phyloP scores from a whole-genome alignment of 1,284 basidiomycete genomes.

The Moesziomyces sp. region DNA sequence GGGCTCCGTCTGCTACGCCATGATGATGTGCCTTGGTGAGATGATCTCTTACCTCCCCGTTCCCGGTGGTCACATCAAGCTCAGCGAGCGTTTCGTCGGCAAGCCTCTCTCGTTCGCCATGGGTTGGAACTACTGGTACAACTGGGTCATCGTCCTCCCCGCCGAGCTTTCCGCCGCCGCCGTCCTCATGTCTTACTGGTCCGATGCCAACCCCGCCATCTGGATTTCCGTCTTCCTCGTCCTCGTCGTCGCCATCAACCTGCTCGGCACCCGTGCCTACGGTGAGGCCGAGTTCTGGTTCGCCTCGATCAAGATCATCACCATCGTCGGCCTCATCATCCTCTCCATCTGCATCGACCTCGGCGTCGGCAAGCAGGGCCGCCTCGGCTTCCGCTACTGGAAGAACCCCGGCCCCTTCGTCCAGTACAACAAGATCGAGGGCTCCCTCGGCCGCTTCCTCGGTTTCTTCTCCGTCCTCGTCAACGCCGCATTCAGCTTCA shows the following conservation, averaged over 20 bases:
- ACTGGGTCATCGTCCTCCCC: conserved; percentile 73
- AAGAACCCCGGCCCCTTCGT: conserved; percentile 69
- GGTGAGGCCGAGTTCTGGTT: conserved; percentile 70
- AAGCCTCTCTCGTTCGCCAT: conserved; percentile 75
- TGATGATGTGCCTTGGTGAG: conserved; percentile 70
- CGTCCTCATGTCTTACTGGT: conserved; percentile 82
- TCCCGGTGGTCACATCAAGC: conserved; percentile 79
- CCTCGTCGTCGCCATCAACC: conserved; percentile 79
- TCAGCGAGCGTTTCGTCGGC: conserved; percentile 82
- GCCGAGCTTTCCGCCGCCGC: conserved; percentile 82
- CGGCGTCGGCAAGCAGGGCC: conserved; percentile 52
- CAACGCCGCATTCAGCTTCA: conserved; percentile 83
- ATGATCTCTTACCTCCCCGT: conserved; percentile 73
- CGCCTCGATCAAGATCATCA: conserved; percentile 64
- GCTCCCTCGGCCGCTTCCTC: conserved; percentile 69
- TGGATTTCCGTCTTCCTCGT: conserved; percentile 82
- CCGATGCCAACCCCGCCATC: conserved; percentile 74
- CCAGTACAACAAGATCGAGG: conserved; percentile 69
- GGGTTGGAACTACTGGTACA: conserved; percentile 76
- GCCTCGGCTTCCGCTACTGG: conserved; percentile 60
- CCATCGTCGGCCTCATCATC: conserved; percentile 64
- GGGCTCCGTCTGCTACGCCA: conserved; percentile 56
- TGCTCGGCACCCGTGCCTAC: conserved; percentile 72
- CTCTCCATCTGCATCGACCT: conserved; percentile 60
- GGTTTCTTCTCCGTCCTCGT: conserved; percentile 67